Evolutionary conservation across 2,329 filamentous ascomycete genomes (phyloP), one percentile per base, ranked within the genome.

Genomic region (Colletotrichum sp.): DNA sequence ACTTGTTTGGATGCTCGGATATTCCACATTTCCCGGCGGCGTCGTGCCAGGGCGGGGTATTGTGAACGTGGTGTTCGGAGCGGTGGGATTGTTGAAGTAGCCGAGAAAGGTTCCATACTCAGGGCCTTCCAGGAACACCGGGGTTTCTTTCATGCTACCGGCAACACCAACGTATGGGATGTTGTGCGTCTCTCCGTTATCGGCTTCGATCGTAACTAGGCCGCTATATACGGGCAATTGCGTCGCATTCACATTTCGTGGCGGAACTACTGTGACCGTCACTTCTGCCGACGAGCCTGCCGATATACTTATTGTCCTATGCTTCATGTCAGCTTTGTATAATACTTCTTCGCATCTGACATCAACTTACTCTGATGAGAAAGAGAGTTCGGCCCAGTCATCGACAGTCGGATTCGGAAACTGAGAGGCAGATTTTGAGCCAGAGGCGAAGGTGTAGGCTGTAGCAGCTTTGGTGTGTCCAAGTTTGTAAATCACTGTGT

Each of bases 171-270:
- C 79, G 78, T 87, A 87, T 2, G 86, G 86, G 18, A 87, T 76
- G 9, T 79, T 79, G 32, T 86, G 81, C n/a, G 79, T 76, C 7
- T 84, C 82, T n/a, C 81, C 82, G 62, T 84, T 84, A 26, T 81
- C 83, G 65, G 81, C 81, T 59, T 82, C 84, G 77, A 88, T 77
- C 13, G 83, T 80, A 55, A 88, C 80, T 78, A 83, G 86, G 26
- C 86, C 86, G 21, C 83, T 84, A 79, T 87, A 88, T 10, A 88
- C 81, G 3, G 85, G 85, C 26, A 87, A 77, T 16, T 80, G 80
- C 2, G 73, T 76, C 13, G 76, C 73, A 52, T 83, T 77, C 13
- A 85, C 75, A 18, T 78, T 78, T 6, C 66, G 52, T 2, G 82
- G 81, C 7, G 80, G 81, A 16, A 79, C 79, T 26, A 82, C 78